phyloP scores from a whole-genome alignment of 2,329 filamentous ascomycete genomes.

The Aspergillus fumigatus region DNA sequence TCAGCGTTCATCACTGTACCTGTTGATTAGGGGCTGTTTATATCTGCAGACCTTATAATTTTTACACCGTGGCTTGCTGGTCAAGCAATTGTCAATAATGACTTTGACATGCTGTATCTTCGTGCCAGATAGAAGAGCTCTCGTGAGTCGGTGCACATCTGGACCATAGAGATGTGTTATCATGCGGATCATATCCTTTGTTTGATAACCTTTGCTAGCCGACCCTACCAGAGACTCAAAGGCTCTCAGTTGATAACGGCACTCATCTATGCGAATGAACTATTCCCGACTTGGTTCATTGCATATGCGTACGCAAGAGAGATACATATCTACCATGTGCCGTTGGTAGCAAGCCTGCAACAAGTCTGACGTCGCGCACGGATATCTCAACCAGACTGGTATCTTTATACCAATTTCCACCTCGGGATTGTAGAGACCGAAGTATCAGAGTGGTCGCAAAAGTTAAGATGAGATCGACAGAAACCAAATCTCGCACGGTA shows the following conservation, averaged over 20 bases:
- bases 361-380: background rate
- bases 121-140: background rate
- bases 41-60: background rate
- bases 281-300: no score
- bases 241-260: no score
- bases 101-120: background rate
- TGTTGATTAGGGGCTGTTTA: background rate
- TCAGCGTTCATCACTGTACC: background rate
- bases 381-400: background rate
- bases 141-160: no score
- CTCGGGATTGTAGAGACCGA: background rate
- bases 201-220: background rate
- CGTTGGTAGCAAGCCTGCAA: no score
- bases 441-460: background rate
- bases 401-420: background rate
- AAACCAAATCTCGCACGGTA: background rate
- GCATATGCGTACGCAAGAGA: background rate
- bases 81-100: background rate
- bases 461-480: background rate
- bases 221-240: no score
- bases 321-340: background rate
- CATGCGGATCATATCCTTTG: background rate
- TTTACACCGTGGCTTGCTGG: background rate
- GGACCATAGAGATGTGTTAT: background rate
- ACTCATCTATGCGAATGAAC: no score